These are phyloP conservation scores for Tetraselmis striata DNA, from an alignment of 139 green algal species.

Conservation along the genomic window DNA sequence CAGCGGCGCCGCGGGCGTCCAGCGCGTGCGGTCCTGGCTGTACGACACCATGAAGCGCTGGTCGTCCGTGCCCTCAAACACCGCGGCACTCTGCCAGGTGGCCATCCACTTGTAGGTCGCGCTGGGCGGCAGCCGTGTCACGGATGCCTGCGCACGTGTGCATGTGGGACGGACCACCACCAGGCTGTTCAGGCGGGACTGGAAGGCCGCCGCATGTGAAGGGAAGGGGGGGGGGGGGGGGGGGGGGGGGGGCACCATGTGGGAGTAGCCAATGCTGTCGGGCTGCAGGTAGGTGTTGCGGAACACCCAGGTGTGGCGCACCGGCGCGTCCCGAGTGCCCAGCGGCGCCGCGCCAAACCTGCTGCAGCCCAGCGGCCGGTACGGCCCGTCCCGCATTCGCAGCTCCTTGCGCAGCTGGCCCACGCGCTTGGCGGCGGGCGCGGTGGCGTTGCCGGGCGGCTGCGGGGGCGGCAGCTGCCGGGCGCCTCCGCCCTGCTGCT, in stretches of 20 bases:
- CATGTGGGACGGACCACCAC: no score
- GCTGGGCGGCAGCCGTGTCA: neutral
- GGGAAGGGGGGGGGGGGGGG: no score
- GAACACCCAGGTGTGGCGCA: neutral
- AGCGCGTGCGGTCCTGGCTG: neutral
- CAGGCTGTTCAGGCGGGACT: no score
- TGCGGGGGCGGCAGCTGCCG: no score
- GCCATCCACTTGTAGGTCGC: slow-evolving; percentile 8
- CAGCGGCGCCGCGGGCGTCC: neutral
- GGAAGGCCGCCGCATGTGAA: no score
- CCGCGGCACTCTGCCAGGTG: neutral
- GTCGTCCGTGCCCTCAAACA: slow-evolving; percentile 8
- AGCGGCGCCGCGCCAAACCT: neutral
- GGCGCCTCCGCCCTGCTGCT: no score
- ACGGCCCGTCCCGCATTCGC: neutral
- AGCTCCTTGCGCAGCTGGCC: neutral
- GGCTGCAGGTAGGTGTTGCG: neutral
- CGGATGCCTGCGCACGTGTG: neutral
- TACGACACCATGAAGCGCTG: slow-evolving; percentile 2
- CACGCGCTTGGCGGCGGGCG: no score
- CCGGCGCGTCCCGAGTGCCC: neutral
- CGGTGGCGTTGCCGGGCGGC: no score
- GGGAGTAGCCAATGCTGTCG: neutral
- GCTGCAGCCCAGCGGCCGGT: neutral
- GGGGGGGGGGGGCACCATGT: neutral